These are phyloP conservation scores for Lumnitzera racemosa DNA, from an alignment of 345 rosid species.

Conservation along the genomic window DNA sequence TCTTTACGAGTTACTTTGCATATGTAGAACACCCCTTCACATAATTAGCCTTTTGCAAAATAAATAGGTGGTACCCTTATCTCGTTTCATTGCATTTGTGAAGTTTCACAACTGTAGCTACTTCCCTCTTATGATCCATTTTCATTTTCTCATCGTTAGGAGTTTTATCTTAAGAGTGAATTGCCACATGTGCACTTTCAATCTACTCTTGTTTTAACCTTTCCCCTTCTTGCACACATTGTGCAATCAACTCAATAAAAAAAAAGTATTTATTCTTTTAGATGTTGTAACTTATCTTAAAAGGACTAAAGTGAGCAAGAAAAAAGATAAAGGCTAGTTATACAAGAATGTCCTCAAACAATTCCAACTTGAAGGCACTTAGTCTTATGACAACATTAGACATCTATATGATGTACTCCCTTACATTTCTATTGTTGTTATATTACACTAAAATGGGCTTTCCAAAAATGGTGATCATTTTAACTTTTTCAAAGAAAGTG, in stretches of 20 bases:
- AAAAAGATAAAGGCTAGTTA: constrained; percentile 8
- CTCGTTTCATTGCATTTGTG: too few species aligned
- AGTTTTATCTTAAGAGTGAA: too few species aligned
- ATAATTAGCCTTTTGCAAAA: too few species aligned
- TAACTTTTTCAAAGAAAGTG: constrained; percentile 4
- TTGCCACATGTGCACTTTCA: too few species aligned
- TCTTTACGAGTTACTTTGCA: too few species aligned
- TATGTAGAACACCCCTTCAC: too few species aligned
- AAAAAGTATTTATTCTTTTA: not conserved
- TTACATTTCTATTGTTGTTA: not conserved
- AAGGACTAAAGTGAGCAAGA: constrained; percentile 5
- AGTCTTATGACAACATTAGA: constrained; percentile 1
- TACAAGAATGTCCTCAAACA: not conserved
- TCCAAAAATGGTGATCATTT: not conserved
- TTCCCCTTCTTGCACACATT: constrained; percentile 6
- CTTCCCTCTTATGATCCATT: not conserved
- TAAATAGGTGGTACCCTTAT: too few species aligned
- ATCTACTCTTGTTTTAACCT: not conserved
- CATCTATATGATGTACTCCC: constrained; percentile 5
- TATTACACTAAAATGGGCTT: not conserved
- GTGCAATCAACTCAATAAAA: not conserved
- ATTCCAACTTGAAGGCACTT: not conserved
- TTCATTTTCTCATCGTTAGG: not conserved
- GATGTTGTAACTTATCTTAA: constrained; percentile 10
- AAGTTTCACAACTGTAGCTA: too few species aligned